These are phyloP conservation scores for Gelatoporia subvermispora DNA, from an alignment of 768 basidiomycete genomes.

Conservation along the genomic window DNA sequence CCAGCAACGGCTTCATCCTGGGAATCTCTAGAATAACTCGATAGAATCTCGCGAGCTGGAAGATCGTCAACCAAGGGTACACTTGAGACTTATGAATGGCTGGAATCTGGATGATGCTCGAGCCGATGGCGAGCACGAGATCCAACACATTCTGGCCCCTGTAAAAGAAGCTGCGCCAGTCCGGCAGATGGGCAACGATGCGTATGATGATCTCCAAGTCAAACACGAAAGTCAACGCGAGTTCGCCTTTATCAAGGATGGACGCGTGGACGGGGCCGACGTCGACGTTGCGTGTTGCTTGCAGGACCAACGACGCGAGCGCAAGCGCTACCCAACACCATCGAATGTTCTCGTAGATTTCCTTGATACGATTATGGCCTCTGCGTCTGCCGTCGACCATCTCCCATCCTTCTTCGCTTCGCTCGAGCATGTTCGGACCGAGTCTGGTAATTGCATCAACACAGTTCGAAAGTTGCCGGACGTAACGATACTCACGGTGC, in stretches of 20 bases:
- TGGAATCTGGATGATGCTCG: slow-evolving; percentile 83
- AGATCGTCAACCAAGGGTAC: slow-evolving; percentile 88
- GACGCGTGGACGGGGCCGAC: slow-evolving; percentile 40
- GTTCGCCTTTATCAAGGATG: slow-evolving; percentile 61
- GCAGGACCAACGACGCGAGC: slow-evolving; percentile 63
- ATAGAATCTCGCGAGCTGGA: slow-evolving; percentile 86
- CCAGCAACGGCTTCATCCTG: slow-evolving; percentile 83
- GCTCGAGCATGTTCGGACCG: slow-evolving; percentile 33
- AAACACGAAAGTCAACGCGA: slow-evolving; percentile 76
- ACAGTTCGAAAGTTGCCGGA: neutral
- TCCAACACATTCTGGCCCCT: slow-evolving; percentile 68
- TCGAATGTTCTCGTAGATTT: slow-evolving; percentile 51
- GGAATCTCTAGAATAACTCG: slow-evolving; percentile 88
- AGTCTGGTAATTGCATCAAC: slow-evolving; percentile 24
- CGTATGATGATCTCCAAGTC: slow-evolving; percentile 85
- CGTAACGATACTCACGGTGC: slow-evolving; percentile 47
- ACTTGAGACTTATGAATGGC: slow-evolving; percentile 53
- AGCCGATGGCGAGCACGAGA: slow-evolving; percentile 64
- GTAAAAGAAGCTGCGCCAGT: slow-evolving; percentile 77
- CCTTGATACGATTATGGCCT: slow-evolving; percentile 44
- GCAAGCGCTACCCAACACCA: slow-evolving; percentile 78
- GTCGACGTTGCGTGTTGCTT: slow-evolving; percentile 61
- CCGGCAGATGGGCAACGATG: slow-evolving; percentile 64
- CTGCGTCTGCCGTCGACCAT: slow-evolving; percentile 40
- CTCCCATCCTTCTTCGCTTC: slow-evolving; percentile 62